These are phyloP conservation scores for Leccinum subatratum DNA, from an alignment of 1,284 basidiomycete genomes.

Conservation along the genomic window DNA sequence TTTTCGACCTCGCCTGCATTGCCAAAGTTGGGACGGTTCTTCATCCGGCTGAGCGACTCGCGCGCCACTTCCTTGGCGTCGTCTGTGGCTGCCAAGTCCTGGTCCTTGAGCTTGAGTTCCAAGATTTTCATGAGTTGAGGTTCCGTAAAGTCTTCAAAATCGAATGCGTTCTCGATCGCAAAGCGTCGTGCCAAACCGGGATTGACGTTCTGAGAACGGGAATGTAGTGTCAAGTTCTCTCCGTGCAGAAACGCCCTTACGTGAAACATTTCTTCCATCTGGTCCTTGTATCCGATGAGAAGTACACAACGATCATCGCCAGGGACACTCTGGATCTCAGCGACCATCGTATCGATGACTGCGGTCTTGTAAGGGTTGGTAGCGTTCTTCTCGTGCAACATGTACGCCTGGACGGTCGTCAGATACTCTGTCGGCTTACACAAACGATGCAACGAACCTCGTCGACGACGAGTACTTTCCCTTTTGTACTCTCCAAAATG, in stretches of 20 bases:
- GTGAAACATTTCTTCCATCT: constrained; percentile 70
- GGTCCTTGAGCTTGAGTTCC: constrained; percentile 50
- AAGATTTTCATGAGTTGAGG: constrained; percentile 48
- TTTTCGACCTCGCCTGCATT: constrained; percentile 69
- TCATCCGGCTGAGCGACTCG: constrained; percentile 46
- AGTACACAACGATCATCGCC: constrained; percentile 67
- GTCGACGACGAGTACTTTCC: constrained; percentile 67
- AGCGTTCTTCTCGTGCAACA: constrained; percentile 48
- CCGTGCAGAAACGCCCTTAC: constrained; percentile 30
- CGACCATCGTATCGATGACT: constrained; percentile 69
- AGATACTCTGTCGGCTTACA: not conserved
- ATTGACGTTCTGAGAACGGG: constrained; percentile 56
- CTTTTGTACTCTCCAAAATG: constrained; percentile 51
- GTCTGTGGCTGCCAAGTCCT: constrained; percentile 53
- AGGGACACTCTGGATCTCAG: constrained; percentile 61
- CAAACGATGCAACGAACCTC: constrained; percentile 41
- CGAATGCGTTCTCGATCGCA: constrained; percentile 60
- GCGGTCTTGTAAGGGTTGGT: constrained; percentile 55
- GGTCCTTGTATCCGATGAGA: constrained; percentile 56
- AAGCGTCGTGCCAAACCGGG: constrained; percentile 62
- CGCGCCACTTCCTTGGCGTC: constrained; percentile 53
- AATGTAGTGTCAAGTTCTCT: constrained; percentile 4
- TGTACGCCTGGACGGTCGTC: constrained; percentile 49
- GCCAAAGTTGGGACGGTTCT: constrained; percentile 60
- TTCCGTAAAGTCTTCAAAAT: constrained; percentile 60